Percentiles rank a stretch among this genome's conserved stretches.
phyloP scores from a whole-genome alignment of 495 filamentous ascomycete species.

The Podospora australis region DNA sequence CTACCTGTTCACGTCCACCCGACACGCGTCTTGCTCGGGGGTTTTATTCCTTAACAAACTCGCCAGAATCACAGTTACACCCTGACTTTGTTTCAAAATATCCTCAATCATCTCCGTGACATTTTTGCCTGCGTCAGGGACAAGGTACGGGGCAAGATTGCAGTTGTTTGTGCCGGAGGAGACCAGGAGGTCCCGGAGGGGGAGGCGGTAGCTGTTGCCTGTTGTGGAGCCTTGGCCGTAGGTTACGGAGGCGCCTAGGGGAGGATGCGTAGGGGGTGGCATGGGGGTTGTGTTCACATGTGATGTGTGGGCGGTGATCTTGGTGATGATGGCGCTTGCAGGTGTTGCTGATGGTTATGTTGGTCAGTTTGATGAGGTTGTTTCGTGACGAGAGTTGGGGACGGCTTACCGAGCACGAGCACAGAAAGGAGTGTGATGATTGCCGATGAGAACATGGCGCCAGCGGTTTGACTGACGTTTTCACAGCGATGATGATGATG shows the following conservation, averaged over 20 bases:
- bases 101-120: conserved; percentile 36
- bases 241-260: conserved; percentile 54
- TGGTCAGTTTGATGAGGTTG: no score
- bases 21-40: conserved; percentile 16
- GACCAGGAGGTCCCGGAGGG: conserved; percentile 23
- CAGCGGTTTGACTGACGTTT: no score
- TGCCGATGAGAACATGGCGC: no score
- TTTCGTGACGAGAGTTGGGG: no score
- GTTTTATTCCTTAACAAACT: conserved; percentile 39
- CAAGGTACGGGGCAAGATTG: conserved; percentile 44
- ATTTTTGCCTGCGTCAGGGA: conserved; percentile 47
- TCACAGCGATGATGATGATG: no score
- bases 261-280: conserved; percentile 43
- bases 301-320: no score
- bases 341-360: no score
- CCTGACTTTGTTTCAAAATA: conserved; percentile 32
- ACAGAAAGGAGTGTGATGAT: no score
- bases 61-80: conserved; percentile 43
- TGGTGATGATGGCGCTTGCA: no score
- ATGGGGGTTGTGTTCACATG: no score
- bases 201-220: conserved; percentile 33
- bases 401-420: no score
- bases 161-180: conserved; percentile 20
- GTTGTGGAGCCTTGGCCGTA: conserved; percentile 33
- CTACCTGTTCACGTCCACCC: conserved; percentile 35